A percentile compares a stretch with the other conserved stretches of the same genome.
These are phyloP conservation scores for Durotheca rogersii DNA, from an alignment of 495 filamentous ascomycete species.

Conservation along the genomic window DNA sequence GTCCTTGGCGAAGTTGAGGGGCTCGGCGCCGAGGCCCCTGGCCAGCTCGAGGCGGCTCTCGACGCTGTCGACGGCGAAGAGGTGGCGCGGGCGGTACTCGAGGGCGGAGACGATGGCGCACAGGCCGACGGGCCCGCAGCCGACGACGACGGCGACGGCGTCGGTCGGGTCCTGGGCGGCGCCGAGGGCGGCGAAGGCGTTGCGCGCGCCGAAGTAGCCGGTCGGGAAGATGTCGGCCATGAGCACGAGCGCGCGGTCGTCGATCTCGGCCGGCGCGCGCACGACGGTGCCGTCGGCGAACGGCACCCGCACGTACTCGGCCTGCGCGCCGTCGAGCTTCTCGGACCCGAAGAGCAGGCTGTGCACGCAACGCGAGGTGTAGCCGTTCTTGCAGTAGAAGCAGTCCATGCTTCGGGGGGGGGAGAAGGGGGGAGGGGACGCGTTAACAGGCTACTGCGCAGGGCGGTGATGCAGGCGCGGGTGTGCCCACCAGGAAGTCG, in stretches of 20 bases:
- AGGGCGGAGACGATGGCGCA: slow-evolving; percentile 84
- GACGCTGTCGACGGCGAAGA: slow-evolving; percentile 86
- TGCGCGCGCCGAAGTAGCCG: slow-evolving; percentile 85
- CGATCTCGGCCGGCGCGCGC: slow-evolving; percentile 71
- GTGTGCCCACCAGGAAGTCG: slow-evolving; percentile 72
- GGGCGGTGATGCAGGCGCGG: slow-evolving; percentile 1
- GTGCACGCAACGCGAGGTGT: slow-evolving; percentile 80
- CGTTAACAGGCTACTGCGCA: slow-evolving; percentile 9
- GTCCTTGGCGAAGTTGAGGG: slow-evolving; percentile 76
- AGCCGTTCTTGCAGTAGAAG: slow-evolving; percentile 86
- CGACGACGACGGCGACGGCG: slow-evolving; percentile 77
- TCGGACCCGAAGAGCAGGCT: slow-evolving; percentile 72
- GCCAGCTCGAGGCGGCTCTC: slow-evolving; percentile 77
- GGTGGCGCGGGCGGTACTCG: slow-evolving; percentile 74
- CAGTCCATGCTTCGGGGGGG: slow-evolving; percentile 80
- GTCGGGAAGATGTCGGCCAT: slow-evolving; percentile 89
- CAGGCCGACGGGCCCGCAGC: slow-evolving; percentile 86
- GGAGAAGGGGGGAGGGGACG: too few relatives aligned
- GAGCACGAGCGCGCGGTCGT: slow-evolving; percentile 77
- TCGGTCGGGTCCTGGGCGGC: slow-evolving; percentile 63
- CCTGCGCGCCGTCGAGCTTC: slow-evolving; percentile 80
- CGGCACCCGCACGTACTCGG: slow-evolving; percentile 86
- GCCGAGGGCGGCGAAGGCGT: slow-evolving; percentile 70
- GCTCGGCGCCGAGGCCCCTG: slow-evolving; percentile 75
- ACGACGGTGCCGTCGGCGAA: slow-evolving; percentile 80